Conservation (phyloP, 2,329 filamentous ascomycete species). For the Alternaria sp. region DNA sequence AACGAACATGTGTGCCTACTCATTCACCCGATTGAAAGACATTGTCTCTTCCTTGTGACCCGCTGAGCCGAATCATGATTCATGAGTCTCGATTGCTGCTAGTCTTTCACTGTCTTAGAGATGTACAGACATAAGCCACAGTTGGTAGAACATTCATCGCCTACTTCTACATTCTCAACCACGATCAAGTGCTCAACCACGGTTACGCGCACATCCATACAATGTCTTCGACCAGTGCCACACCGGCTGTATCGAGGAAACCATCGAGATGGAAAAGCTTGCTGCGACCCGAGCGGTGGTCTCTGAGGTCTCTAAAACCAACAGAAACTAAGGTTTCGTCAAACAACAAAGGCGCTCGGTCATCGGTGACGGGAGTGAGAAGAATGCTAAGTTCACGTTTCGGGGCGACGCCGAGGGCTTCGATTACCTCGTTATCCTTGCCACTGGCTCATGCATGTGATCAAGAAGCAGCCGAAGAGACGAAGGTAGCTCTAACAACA, state of each 20-base stretch:
- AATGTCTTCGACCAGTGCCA: neutral
- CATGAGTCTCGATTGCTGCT: neutral
- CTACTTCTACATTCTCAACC: neutral
- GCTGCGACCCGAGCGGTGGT: neutral
- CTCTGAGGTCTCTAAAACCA: neutral
- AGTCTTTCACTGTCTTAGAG: neutral
- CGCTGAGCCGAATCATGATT: neutral
- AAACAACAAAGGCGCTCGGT: neutral
- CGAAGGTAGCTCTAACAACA: neutral
- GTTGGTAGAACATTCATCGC: neutral
- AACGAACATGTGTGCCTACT: neutral
- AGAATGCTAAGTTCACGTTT: neutral
- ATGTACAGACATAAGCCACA: neutral
- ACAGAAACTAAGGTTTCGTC: neutral
- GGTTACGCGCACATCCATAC: neutral
- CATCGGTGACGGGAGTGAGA: neutral
- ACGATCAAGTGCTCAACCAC: neutral
- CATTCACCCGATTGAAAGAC: neutral
- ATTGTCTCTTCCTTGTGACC: neutral
- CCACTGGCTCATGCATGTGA: neutral
- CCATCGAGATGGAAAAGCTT: neutral
- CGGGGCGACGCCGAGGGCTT: neutral
- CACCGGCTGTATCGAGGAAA: neutral
- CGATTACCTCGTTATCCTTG: neutral
- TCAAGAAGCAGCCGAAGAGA: neutral